Conservation (phyloP, 2,329 filamentous ascomycete species). For the Aureobasidium leucospermi region DNA sequence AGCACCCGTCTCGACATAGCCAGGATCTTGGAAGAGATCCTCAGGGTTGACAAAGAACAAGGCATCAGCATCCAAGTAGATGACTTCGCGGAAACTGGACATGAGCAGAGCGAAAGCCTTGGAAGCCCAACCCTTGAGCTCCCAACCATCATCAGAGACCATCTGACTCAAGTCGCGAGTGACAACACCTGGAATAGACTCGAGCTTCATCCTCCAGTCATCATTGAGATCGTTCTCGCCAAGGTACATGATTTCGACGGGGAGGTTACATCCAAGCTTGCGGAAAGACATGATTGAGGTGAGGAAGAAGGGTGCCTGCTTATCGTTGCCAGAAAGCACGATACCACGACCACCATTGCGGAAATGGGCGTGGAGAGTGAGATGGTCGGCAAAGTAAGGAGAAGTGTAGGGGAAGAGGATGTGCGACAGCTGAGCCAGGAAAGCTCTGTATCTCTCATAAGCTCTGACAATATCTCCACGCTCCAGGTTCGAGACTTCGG, state of each 20-base stretch:
- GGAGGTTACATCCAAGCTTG: slow-evolving; percentile 31
- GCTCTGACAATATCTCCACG: slow-evolving; percentile 31
- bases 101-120: slow-evolving; percentile 43
- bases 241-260: slow-evolving; percentile 36
- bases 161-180: slow-evolving; percentile 41
- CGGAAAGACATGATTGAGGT: slow-evolving; percentile 37
- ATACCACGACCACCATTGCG: slow-evolving; percentile 37
- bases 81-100: slow-evolving; percentile 41
- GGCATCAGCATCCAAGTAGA: slow-evolving; percentile 41
- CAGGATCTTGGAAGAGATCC: slow-evolving; percentile 35
- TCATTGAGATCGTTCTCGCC: slow-evolving; percentile 40
- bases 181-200: slow-evolving; percentile 36
- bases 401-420: slow-evolving; percentile 35
- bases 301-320: slow-evolving; percentile 37
- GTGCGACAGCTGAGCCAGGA: slow-evolving; percentile 32
- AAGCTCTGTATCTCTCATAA: slow-evolving; percentile 37
- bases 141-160: slow-evolving; percentile 40
- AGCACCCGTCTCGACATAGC: slow-evolving; percentile 36
- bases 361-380: slow-evolving; percentile 36
- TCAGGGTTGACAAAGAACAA: slow-evolving; percentile 39
- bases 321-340: slow-evolving; percentile 40
- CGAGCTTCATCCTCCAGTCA: slow-evolving; percentile 35
- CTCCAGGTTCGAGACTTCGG: slow-evolving; percentile 19
- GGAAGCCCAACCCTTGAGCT: slow-evolving; percentile 39
- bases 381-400: slow-evolving; percentile 40